Conservation (phyloP, 2,329 filamentous ascomycete genomes). For the Xylariaceae sp. region DNA sequence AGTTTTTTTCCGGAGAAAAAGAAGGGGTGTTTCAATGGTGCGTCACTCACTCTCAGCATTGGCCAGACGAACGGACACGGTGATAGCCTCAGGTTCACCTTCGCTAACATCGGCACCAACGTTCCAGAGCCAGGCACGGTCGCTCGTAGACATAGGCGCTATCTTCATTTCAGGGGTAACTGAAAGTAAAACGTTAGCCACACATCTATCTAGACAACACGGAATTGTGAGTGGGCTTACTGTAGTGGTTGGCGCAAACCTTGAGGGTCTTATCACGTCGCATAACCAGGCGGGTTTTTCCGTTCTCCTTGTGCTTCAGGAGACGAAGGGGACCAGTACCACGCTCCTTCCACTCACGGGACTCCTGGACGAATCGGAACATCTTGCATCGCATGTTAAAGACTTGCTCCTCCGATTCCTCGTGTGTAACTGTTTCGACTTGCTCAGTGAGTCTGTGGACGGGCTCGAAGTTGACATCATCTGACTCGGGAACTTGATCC, state of each 20-base stretch:
- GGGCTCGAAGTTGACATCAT: conserved; percentile 95
- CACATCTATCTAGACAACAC: neutral
- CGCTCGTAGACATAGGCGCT: conserved; percentile 93
- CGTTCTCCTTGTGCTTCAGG: conserved; percentile 97
- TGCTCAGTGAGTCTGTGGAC: conserved; percentile 95
- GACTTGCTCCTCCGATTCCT: conserved; percentile 92
- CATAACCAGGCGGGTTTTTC: conserved; percentile 97
- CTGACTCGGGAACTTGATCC: conserved; percentile 74
- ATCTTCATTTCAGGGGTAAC: conserved; percentile 99
- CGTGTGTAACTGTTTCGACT: conserved; percentile 95
- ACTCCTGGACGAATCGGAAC: conserved; percentile 93
- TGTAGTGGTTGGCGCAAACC: conserved; percentile 99
- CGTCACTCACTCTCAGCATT: conserved; percentile 83
- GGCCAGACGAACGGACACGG: conserved; percentile 93
- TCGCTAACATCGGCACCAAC: conserved; percentile 96
- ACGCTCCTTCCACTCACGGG: conserved; percentile 97
- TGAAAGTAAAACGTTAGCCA: conserved; percentile 34
- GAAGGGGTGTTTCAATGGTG: neutral
- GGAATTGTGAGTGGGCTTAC: conserved; percentile 48
- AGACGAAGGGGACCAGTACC: conserved; percentile 94
- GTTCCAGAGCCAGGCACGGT: conserved; percentile 99
- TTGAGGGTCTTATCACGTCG: conserved; percentile 99
- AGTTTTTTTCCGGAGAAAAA: neutral
- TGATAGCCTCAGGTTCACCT: conserved; percentile 93
- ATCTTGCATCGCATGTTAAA: conserved; percentile 99